Percentiles rank a stretch among this genome's conserved stretches.
Conservation (phyloP, 2,329 filamentous ascomycete genomes). For the Pseudopyrenochaeta lycopersici region DNA sequence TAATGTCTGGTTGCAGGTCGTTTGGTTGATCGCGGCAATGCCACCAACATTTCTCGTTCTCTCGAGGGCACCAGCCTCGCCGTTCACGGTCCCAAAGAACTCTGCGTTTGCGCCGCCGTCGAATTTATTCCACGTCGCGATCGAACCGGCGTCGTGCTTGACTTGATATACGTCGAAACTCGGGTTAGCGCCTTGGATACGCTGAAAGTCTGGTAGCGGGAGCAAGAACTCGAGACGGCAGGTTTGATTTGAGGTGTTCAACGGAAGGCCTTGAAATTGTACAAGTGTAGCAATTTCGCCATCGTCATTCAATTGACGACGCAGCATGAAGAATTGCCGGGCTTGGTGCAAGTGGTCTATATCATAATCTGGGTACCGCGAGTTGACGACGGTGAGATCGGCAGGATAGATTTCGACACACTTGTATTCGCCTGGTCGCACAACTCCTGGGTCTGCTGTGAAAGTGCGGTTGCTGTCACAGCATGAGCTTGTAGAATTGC, state of each 20-base stretch:
- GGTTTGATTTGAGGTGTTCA: conserved; percentile 15
- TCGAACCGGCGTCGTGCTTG: conserved; percentile 13
- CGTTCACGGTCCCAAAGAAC: conserved; percentile 35
- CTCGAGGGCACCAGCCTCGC: conserved; percentile 22
- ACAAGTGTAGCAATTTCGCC: conserved; percentile 38
- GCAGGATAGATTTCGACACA: conserved; percentile 32
- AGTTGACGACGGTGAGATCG: conserved; percentile 36
- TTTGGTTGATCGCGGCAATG: conserved; percentile 24
- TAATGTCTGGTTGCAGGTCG: conserved; percentile 35
- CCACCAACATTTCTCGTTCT: conserved; percentile 23
- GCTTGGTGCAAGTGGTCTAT: conserved; percentile 25
- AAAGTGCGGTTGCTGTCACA: not conserved
- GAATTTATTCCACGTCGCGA: conserved; percentile 34
- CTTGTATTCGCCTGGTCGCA: conserved; percentile 9
- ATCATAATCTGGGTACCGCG: conserved; percentile 35
- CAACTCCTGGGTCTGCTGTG: conserved; percentile 1
- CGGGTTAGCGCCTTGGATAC: conserved; percentile 28
- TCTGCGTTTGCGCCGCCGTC: conserved; percentile 11
- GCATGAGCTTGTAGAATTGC: conserved; percentile 5
- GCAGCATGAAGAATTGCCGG: conserved; percentile 39
- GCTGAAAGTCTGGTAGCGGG: conserved; percentile 16
- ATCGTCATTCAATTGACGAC: conserved; percentile 23
- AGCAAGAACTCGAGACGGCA: conserved; percentile 41
- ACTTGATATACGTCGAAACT: conserved; percentile 39
- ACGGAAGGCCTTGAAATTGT: conserved; percentile 26